These are phyloP conservation scores for Trypanosoma congolense DNA, from an alignment of 208 protist species.

Conservation along the genomic window DNA sequence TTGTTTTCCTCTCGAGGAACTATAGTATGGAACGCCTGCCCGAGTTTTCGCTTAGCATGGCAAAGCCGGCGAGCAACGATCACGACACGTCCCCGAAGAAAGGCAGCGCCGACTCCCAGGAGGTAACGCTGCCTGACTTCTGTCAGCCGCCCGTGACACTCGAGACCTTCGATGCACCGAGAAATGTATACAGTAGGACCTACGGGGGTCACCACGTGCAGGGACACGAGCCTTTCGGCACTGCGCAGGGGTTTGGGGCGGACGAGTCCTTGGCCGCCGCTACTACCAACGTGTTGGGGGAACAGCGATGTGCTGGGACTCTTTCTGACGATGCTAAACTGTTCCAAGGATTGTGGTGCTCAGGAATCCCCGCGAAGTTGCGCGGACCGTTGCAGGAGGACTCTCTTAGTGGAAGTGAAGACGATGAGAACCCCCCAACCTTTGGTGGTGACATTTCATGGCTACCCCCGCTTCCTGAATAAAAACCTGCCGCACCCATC, in stretches of 20 bases:
- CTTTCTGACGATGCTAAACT: background rate
- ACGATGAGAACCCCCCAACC: constrained; percentile 3
- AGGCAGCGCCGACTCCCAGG: constrained; percentile 10
- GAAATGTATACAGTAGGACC: constrained; percentile 14
- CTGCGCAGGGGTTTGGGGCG: background rate
- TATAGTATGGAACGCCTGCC: constrained; percentile 33
- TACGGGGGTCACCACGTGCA: constrained; percentile 4
- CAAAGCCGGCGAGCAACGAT: constrained; percentile 18
- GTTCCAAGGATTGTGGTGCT: constrained; percentile 8
- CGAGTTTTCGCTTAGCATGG: constrained; percentile 37
- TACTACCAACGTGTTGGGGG: background rate
- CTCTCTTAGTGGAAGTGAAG: constrained; percentile 32
- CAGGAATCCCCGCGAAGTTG: constrained; percentile 20
- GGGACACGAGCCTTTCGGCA: constrained; percentile 14
- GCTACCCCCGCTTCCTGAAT: constrained; percentile 9
- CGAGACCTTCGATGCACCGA: constrained; percentile 29
- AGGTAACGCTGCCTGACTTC: constrained; percentile 31
- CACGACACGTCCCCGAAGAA: constrained; percentile 14
- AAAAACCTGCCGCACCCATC: constrained; percentile 8
- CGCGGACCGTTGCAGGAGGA: constrained; percentile 22
- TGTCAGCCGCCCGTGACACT: constrained; percentile 31
- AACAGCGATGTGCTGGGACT: background rate
- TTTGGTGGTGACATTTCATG: constrained; percentile 26
- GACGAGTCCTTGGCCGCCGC: background rate
- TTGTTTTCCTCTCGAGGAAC: constrained; percentile 30